Evolutionary conservation across 1,284 basidiomycete genomes (phyloP).

Genomic region (Leccinum pallidistipes): DNA sequence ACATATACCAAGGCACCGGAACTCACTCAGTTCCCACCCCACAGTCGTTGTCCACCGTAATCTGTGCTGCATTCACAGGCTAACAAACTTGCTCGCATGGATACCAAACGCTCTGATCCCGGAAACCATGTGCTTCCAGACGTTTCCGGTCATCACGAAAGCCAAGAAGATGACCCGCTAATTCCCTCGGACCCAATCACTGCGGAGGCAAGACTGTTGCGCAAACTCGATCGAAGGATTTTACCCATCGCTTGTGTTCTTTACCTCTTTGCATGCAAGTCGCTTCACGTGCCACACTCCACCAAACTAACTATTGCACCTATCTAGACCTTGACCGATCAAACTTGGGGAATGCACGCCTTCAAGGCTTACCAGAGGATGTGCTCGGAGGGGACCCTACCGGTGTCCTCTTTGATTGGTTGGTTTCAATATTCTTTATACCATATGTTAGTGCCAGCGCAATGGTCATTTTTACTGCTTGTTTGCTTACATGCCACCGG

Average conservation of each 20-base stretch:
- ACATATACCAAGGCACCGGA: neutral
- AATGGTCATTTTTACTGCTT: neutral
- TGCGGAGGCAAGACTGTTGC: conserved; percentile 59
- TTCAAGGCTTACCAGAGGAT: conserved; percentile 67
- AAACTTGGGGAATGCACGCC: conserved; percentile 74
- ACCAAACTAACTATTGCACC: conserved; percentile 1
- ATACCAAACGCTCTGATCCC: conserved; percentile 18
- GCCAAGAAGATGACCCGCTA: conserved; percentile 23
- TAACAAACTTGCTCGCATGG: conserved; percentile 11
- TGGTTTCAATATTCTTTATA: conserved; percentile 74
- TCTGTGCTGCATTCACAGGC: neutral
- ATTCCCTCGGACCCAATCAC: conserved; percentile 22
- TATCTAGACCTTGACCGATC: conserved; percentile 66
- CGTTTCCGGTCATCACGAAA: conserved; percentile 3
- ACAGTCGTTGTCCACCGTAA: neutral
- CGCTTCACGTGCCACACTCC: neutral
- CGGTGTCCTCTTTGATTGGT: conserved; percentile 69
- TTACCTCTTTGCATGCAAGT: conserved; percentile 74
- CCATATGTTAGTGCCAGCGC: conserved; percentile 54
- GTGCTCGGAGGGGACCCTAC: conserved; percentile 65
- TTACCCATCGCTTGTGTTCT: conserved; percentile 69
- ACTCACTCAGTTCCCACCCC: neutral
- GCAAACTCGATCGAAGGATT: conserved; percentile 67
- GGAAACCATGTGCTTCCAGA: conserved; percentile 6
- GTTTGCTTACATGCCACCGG: neutral